Conservation (phyloP, 768 basidiomycete genomes). For the Tricholoma terreum region DNA sequence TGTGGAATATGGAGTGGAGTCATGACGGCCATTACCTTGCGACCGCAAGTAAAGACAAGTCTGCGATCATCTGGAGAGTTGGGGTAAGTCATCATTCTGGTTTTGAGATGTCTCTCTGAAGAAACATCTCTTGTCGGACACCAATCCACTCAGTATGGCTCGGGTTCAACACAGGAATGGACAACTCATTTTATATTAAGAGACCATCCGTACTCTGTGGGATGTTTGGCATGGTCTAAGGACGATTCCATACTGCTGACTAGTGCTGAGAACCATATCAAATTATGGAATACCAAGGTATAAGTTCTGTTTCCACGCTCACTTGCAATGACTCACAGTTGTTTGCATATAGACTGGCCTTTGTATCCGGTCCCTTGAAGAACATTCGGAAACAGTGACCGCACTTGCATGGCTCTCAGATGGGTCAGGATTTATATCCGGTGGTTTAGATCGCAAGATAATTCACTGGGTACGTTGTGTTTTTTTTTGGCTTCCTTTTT, state of each 20-base stretch:
- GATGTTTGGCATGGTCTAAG: slow-evolving; percentile 88
- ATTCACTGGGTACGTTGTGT: slow-evolving; percentile 68
- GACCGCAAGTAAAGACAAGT: slow-evolving; percentile 83
- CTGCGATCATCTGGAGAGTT: slow-evolving; percentile 86
- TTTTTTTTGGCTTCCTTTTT: not conserved
- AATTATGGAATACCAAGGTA: slow-evolving; percentile 90
- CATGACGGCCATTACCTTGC: slow-evolving; percentile 83
- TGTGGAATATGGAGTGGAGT: slow-evolving; percentile 97
- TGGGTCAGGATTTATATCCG: slow-evolving; percentile 86
- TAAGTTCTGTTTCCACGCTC: slow-evolving; percentile 13
- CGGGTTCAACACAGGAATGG: slow-evolving; percentile 52
- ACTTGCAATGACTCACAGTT: slow-evolving; percentile 6
- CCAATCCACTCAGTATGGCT: slow-evolving; percentile 11
- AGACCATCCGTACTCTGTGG: slow-evolving; percentile 78
- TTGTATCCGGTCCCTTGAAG: slow-evolving; percentile 60
- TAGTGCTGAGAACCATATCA: slow-evolving; percentile 75
- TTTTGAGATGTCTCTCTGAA: not conserved
- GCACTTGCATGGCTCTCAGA: slow-evolving; percentile 88
- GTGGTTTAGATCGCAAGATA: slow-evolving; percentile 81
- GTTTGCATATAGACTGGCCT: slow-evolving; percentile 60
- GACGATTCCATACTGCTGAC: slow-evolving; percentile 85
- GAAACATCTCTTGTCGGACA: not conserved
- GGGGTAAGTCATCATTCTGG: slow-evolving; percentile 49
- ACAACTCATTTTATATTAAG: slow-evolving; percentile 54
- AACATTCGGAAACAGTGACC: slow-evolving; percentile 81